Base-by-base conservation (phyloP, 305 asterid species). In the Withania somnifera region DNA sequence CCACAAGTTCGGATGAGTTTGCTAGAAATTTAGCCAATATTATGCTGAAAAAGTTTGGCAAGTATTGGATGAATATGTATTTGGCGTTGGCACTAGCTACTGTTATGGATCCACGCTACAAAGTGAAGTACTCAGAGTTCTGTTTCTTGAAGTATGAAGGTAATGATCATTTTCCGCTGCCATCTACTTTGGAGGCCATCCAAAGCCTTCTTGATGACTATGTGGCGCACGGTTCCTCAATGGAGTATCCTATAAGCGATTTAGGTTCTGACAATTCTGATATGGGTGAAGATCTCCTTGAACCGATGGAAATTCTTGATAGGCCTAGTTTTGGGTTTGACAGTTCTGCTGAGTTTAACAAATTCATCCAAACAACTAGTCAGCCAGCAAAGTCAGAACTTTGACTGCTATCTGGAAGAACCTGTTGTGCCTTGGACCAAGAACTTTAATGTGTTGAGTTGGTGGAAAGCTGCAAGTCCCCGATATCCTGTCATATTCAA, bases 21-120 rank as follows among this genome's bases (percentile, higher is more conserved):
- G 36, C 76, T 15, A 42, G 63, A 56, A 36, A 17, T 13, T 47
- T 83, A 13, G 77, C 79, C 4, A 32, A 63, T 63, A 78, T 56
- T 17, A 79, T 85, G 87, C 66, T 69, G 47, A 64, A 63, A 71
- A 75, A 61, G 20, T 58, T 83, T 17, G 76, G 53, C 57, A 63
- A 45, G 40, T 82, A 82, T 24, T 87, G 86, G 88, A 79, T 68
- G 56, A 58, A 71, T 24, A 50, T 64, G 78, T 82, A 68, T 75
- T 51, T 80, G 79, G 73, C 82, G 15, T 54, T 85, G 81, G 67
- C 90, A 20, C 15, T 87, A 20, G 86, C 86, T 30, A 61, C 86
- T 9, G 82, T 83, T 22, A 54, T 87, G 83, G 90, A 87, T 84
- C 88, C 90, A 34, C 82, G 87, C 13, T 85, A 78, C 58, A 85